Percentiles rank a stretch among this genome's conserved stretches.
phyloP scores from a whole-genome alignment of 768 basidiomycete species.

The Leccinum uliginosum region DNA sequence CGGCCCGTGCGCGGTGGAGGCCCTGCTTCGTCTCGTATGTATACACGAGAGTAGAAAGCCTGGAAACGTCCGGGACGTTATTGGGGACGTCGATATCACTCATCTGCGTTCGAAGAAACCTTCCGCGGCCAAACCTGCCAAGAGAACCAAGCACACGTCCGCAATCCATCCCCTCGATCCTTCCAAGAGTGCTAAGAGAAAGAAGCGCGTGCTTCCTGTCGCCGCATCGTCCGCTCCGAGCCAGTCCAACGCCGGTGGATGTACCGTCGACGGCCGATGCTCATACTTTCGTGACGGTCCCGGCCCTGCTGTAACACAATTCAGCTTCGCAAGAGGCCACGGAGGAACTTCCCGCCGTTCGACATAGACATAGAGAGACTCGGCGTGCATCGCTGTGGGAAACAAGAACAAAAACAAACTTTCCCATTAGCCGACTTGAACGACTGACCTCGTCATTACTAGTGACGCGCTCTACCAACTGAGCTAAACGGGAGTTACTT shows the following conservation, averaged over 20 bases:
- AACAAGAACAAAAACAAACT: slow-evolving; percentile 6
- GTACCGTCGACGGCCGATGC: too few species aligned
- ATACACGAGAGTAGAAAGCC: slow-evolving; percentile 53
- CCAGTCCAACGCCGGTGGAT: too few species aligned
- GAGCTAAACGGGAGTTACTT: slow-evolving; percentile 33
- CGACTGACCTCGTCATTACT: slow-evolving; percentile 69
- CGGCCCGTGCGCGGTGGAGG: slow-evolving; percentile 62
- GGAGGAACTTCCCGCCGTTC: background rate
- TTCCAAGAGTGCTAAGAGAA: slow-evolving; percentile 49
- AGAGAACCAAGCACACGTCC: slow-evolving; percentile 60
- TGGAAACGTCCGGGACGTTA: slow-evolving; percentile 62
- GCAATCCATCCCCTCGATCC: slow-evolving; percentile 63
- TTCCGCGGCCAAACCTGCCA: too few species aligned
- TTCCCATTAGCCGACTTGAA: slow-evolving; percentile 55
- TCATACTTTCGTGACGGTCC: too few species aligned
- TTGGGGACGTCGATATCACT: background rate
- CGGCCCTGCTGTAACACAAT: background rate
- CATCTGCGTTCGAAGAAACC: too few species aligned
- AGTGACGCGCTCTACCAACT: slow-evolving; percentile 64
- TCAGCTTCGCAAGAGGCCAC: background rate
- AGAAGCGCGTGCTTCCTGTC: slow-evolving; percentile 66
- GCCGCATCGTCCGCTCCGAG: too few species aligned
- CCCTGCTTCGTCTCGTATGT: slow-evolving; percentile 68
- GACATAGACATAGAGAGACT: background rate
- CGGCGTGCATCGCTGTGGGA: background rate